Evolutionary conservation across 2,329 filamentous ascomycete species (phyloP), one percentile per base, ranked within the genome.

Genomic region (Aspergillus awamori): DNA sequence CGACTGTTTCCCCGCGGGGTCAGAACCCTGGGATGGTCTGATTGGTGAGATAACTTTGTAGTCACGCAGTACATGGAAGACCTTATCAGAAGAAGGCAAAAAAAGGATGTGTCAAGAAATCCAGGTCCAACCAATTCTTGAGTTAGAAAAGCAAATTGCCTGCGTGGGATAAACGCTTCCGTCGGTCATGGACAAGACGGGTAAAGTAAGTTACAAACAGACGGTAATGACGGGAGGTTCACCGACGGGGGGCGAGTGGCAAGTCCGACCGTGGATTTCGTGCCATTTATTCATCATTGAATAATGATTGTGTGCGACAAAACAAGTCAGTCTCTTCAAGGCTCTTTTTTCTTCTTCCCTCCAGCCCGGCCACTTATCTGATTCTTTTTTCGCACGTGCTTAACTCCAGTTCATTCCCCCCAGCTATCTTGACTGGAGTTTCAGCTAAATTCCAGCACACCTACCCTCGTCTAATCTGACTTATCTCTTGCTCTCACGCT

Each of bases 141-240:
- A 5, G 33, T 13, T 13, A 2, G 11, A 36, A 36, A 36, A 11
- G 11, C 11, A 36, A 36, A 36, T 43, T 20, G 36, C 56, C 38
- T 15, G 36, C 17, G 38, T 56, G 53, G 53, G 53, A 56, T 45
- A 56, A 56, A 45, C 38, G 53, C 41, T 59, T 17, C 39, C 39
- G 51, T 33, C 15, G 57, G n/a, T 43, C 52, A 36, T 30, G 30
- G 30, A 38, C 26, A 15, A 45, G 51, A 54, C 41, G 53, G 53
- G 63, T 61, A 65, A 62, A 65, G 49, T 61, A 62, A 65, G 49
- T 61, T 65, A 65, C 64, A 57, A 22, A 55, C 48, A 38, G 39
- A 48, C 51, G 49, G 58, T 63, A 64, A 58, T 64, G 62, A 62
- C 58, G 63, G 33, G 33, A 36, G 33, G 61, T 62, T 53, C 49